These are phyloP conservation scores for Clonostachys chloroleuca DNA, from an alignment of 2,329 filamentous ascomycete genomes.

Conservation along the genomic window DNA sequence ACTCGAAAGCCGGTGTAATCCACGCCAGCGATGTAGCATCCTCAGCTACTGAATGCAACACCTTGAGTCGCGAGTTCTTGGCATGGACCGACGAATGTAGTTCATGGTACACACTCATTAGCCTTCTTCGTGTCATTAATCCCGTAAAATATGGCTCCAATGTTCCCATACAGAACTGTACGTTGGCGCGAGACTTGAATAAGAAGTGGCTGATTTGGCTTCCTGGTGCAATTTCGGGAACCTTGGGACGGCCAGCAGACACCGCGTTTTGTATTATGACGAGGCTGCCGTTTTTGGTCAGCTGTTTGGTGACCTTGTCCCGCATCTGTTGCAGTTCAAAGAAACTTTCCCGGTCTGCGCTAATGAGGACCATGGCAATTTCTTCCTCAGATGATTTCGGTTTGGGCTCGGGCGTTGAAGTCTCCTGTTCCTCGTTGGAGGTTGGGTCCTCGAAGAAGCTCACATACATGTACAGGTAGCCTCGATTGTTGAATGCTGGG, in stretches of 20 bases:
- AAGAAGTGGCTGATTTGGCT: constrained; percentile 85
- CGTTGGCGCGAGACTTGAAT: constrained; percentile 91
- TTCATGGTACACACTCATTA: constrained; percentile 81
- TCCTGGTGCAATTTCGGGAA: constrained; percentile 74
- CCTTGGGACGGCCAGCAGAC: constrained; percentile 63
- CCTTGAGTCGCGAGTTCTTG: constrained; percentile 79
- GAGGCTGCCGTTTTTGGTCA: constrained; percentile 73
- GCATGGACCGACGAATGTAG: constrained; percentile 83
- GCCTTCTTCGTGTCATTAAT: constrained; percentile 58
- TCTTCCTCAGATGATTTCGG: constrained; percentile 61
- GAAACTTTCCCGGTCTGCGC: constrained; percentile 88
- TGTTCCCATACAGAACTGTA: constrained; percentile 91
- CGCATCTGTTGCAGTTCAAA: constrained; percentile 78
- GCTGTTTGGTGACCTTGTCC: constrained; percentile 58
- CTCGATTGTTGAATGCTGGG: constrained; percentile 93
- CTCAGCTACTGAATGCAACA: constrained; percentile 74
- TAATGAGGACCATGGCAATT: constrained; percentile 90
- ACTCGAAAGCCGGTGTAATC: constrained; percentile 86
- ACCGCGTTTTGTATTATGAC: constrained; percentile 70
- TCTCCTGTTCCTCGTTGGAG: constrained; percentile 31
- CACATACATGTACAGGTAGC: constrained; percentile 98
- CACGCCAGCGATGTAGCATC: constrained; percentile 81
- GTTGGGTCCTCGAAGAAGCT: constrained; percentile 73
- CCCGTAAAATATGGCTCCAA: constrained; percentile 63
- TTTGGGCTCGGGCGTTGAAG: constrained; percentile 21